A percentile compares a stretch with the other conserved stretches of the same genome.
Evolutionary conservation across 139 green algal genomes (phyloP).

Genomic region (Chlamydomonas schloesseri): DNA sequence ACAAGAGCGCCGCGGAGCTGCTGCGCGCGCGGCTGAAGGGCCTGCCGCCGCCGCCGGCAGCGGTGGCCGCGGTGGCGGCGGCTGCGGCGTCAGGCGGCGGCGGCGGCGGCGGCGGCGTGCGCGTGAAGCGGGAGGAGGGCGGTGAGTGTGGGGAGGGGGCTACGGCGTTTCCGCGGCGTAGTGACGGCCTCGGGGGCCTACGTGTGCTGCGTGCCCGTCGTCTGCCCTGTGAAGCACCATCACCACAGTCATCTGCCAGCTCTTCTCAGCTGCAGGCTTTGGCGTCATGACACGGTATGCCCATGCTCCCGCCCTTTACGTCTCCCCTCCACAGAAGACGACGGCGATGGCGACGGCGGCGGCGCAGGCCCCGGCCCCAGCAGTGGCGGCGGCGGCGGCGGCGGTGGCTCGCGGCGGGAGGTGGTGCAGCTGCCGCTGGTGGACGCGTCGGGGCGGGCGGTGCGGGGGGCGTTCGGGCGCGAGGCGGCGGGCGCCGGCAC

Average conservation of each 20-base stretch:
- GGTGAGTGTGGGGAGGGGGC: not conserved
- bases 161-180: no score
- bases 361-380: not conserved
- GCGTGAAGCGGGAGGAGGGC: not conserved
- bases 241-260: no score
- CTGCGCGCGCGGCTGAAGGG: constrained; percentile 50
- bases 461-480: constrained; percentile 87
- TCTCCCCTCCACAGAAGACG: no score
- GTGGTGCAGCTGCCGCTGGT: constrained; percentile 78
- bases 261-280: no score
- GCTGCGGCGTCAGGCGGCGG: not conserved
- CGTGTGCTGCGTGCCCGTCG: no score
- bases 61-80: not conserved
- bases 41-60: not conserved
- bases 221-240: no score
- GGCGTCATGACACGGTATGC: no score
- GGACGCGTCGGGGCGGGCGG: constrained; percentile 76
- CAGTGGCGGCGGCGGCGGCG: not conserved
- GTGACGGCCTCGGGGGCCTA: no score
- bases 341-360: not conserved
- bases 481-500: constrained; percentile 58
- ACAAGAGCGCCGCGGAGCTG: constrained; percentile 53
- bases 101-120: no score
- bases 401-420: constrained; percentile 28
- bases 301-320: no score